A percentile compares a stretch with the other conserved stretches of the same genome.
Evolutionary conservation across 148 eudicot species (phyloP).

Genomic region (Pharnaceum exiguum): DNA sequence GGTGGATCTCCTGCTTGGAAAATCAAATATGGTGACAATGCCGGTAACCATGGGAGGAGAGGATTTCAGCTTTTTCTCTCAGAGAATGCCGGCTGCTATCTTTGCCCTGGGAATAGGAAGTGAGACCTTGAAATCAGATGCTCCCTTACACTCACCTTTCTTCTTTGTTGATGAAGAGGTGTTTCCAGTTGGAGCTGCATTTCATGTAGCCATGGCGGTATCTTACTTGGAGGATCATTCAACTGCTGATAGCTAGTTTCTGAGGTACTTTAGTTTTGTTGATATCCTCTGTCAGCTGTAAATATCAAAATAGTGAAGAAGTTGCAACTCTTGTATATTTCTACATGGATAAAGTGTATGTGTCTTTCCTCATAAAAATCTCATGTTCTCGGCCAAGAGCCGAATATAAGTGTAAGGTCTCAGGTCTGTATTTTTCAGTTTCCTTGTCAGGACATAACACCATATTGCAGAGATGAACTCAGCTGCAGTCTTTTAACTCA

Average conservation of each 20-base stretch:
- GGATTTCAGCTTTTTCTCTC: constrained; percentile 57
- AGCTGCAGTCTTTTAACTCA: too few relatives aligned
- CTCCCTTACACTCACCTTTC: constrained; percentile 50
- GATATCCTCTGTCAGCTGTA: background rate
- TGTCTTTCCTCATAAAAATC: too few relatives aligned
- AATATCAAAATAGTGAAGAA: too few relatives aligned
- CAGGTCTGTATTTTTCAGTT: too few relatives aligned
- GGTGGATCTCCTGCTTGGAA: constrained; percentile 40
- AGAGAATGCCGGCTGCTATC: constrained; percentile 55
- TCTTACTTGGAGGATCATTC: constrained; percentile 48
- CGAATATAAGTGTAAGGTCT: too few relatives aligned
- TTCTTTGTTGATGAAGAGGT: constrained; percentile 60
- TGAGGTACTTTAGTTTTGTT: background rate
- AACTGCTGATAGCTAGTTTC: background rate
- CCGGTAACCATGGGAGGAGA: constrained; percentile 21
- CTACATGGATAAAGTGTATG: too few relatives aligned
- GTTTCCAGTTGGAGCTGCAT: constrained; percentile 57
- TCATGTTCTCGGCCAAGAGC: too few relatives aligned
- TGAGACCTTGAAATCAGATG: constrained; percentile 30
- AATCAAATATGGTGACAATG: constrained; percentile 28
- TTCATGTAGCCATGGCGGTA: constrained; percentile 62
- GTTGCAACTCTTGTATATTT: too few relatives aligned
- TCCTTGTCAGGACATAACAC: too few relatives aligned
- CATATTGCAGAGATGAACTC: too few relatives aligned
- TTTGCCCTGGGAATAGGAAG: constrained; percentile 45